These are phyloP conservation scores for Hypholoma fasciculare DNA, from an alignment of 768 basidiomycete genomes.

Conservation along the genomic window DNA sequence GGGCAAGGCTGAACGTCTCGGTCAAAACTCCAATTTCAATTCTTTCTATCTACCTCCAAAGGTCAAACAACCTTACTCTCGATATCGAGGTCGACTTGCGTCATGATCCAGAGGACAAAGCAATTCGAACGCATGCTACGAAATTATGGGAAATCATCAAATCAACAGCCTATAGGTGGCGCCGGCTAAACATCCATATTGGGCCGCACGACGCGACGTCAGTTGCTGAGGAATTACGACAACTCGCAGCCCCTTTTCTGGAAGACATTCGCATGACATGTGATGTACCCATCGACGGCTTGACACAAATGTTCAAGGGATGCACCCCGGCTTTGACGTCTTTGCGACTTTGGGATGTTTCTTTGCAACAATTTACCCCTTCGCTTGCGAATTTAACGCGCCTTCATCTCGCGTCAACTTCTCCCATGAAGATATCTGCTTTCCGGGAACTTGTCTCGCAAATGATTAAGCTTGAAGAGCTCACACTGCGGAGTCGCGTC, in stretches of 20 bases:
- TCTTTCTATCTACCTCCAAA: conserved; percentile 16
- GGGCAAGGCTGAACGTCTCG: conserved; percentile 15
- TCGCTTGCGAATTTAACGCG: conserved; percentile 16
- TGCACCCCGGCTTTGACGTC: conserved; percentile 17
- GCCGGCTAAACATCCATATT: conserved; percentile 12
- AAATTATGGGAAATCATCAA: conserved; percentile 16
- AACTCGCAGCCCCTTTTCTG: conserved; percentile 15
- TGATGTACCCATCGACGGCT: conserved; percentile 10
- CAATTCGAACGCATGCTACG: conserved; percentile 9
- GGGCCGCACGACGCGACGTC: conserved; percentile 12
- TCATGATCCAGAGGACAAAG: conserved; percentile 8
- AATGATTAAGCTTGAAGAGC: conserved; percentile 20
- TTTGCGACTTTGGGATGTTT: conserved; percentile 16
- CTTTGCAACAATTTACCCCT: conserved; percentile 15
- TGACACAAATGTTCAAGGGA: conserved; percentile 14
- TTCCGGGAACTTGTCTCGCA: conserved; percentile 16
- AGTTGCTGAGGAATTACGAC: conserved; percentile 14
- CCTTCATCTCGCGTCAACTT: conserved; percentile 17
- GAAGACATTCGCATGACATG: conserved; percentile 17
- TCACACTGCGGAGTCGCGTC: conserved; percentile 19
- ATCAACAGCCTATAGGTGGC: conserved; percentile 15
- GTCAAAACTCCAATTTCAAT: conserved; percentile 14
- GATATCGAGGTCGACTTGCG: conserved; percentile 20
- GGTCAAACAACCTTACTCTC: conserved; percentile 19
- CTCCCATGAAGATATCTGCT: conserved; percentile 13